Conservation (phyloP, 2,329 filamentous ascomycete genomes). For the Sarocladiaceae sp. region DNA sequence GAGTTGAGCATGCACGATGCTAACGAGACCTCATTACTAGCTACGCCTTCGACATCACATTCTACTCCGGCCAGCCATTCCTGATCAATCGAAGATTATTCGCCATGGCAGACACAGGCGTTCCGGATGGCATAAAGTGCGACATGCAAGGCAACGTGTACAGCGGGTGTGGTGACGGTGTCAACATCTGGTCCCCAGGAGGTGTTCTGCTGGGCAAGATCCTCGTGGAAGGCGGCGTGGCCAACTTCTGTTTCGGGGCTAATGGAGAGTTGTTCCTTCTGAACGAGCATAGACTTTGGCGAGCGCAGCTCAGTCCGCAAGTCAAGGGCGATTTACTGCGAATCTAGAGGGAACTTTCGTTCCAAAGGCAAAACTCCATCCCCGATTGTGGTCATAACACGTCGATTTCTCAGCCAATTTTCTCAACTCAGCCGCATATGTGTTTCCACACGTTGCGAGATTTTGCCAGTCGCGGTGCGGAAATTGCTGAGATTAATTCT, state of each 20-base stretch:
- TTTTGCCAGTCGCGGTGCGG: too few species aligned
- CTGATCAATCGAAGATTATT: constrained; percentile 46
- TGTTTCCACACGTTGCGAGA: too few species aligned
- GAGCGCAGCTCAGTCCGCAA: constrained; percentile 18
- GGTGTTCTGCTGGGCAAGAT: constrained; percentile 43
- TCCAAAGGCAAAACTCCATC: too few species aligned
- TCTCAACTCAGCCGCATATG: too few species aligned
- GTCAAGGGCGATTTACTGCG: neutral
- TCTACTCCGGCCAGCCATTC: constrained; percentile 28
- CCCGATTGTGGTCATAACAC: too few species aligned
- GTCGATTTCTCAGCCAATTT: too few species aligned
- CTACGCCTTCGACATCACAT: constrained; percentile 30
- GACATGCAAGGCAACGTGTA: constrained; percentile 45
- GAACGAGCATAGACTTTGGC: constrained; percentile 41
- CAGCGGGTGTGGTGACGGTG: constrained; percentile 43
- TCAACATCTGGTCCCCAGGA: constrained; percentile 42
- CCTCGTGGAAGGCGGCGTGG: constrained; percentile 33
- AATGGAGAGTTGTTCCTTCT: constrained; percentile 40
- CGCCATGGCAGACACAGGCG: constrained; percentile 40
- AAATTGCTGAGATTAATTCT: too few species aligned
- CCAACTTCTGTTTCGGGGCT: constrained; percentile 44
- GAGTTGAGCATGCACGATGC: too few species aligned
- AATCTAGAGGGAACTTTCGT: too few species aligned
- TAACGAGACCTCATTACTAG: too few species aligned
- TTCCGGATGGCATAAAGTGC: constrained; percentile 45